Evolutionary conservation across 2,329 filamentous ascomycete genomes (phyloP).

Genomic region (Aspergillus cejpii): DNA sequence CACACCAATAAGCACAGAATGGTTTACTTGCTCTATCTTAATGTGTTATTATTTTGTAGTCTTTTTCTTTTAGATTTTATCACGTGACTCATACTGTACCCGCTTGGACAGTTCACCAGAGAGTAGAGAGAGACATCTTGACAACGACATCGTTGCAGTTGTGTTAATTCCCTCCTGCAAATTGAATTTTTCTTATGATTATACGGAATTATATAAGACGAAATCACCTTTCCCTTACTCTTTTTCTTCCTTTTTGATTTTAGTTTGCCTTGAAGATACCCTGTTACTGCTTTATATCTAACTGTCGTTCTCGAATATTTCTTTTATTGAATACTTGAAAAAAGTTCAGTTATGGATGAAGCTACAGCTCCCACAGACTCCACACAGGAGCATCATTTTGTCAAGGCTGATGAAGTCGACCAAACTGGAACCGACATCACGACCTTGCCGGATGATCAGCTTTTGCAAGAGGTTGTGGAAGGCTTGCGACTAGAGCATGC

Average conservation of each 20-base stretch:
- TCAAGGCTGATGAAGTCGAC: slow-evolving; percentile 47
- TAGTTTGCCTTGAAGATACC: not conserved
- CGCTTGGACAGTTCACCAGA: not conserved
- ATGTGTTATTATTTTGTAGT: no score
- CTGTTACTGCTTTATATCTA: not conserved
- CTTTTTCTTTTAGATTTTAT: no score
- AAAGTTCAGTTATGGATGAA: slow-evolving; percentile 23
- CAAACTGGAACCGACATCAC: slow-evolving; percentile 44
- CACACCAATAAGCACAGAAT: no score
- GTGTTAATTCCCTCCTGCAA: no score
- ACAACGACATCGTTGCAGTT: not conserved
- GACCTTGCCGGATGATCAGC: slow-evolving; percentile 40
- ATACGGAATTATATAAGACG: no score
- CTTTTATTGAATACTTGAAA: not conserved
- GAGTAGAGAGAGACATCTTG: not conserved
- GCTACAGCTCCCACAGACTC: slow-evolving; percentile 17
- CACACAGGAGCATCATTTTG: slow-evolving; percentile 36
- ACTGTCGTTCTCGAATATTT: not conserved
- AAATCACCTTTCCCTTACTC: not conserved
- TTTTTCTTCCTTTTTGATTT: not conserved
- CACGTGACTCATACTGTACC: not conserved
- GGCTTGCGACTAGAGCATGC: slow-evolving; percentile 33
- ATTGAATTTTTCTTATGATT: no score
- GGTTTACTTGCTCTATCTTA: no score
- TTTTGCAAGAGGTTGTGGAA: slow-evolving; percentile 39